A percentile compares a stretch with the other conserved stretches of the same genome.
phyloP scores from a whole-genome alignment of 148 eudicot genomes.

The Spergularia bocconei region DNA sequence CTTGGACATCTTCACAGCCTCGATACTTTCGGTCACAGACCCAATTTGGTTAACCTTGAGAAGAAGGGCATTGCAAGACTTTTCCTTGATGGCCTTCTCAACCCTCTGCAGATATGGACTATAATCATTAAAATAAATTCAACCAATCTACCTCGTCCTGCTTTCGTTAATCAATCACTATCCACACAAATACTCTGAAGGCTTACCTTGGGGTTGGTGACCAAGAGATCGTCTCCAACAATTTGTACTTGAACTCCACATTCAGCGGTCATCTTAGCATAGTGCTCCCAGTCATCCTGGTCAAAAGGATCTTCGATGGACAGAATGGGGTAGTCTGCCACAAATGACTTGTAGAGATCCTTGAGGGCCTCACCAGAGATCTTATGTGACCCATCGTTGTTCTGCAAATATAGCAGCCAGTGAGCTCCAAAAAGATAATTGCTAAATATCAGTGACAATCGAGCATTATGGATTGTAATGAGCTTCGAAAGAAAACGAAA shows the following conservation, averaged over 20 bases:
- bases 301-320: conserved; percentile 98
- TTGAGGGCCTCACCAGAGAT: conserved; percentile 84
- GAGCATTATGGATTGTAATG: not conserved
- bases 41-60: conserved; percentile 99
- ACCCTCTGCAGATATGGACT: conserved; percentile 62
- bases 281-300: conserved; percentile 98
- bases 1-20: conserved; percentile 96
- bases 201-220: conserved; percentile 93
- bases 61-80: conserved; percentile 95
- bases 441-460: not conserved
- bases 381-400: conserved; percentile 78
- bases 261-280: conserved; percentile 73
- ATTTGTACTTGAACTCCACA: conserved; percentile 74
- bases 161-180: not conserved
- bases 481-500: not conserved
- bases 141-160: not conserved
- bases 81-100: conserved; percentile 75
- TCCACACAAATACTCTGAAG: not conserved
- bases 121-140: not conserved
- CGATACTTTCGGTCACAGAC: conserved; percentile 93
- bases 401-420: conserved; percentile 40
- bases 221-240: conserved; percentile 97
- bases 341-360: conserved; percentile 93
- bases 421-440: not conserved
- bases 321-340: conserved; percentile 76